phyloP scores from a whole-genome alignment of 2,329 filamentous ascomycete genomes.

The Coniella lustricola region DNA sequence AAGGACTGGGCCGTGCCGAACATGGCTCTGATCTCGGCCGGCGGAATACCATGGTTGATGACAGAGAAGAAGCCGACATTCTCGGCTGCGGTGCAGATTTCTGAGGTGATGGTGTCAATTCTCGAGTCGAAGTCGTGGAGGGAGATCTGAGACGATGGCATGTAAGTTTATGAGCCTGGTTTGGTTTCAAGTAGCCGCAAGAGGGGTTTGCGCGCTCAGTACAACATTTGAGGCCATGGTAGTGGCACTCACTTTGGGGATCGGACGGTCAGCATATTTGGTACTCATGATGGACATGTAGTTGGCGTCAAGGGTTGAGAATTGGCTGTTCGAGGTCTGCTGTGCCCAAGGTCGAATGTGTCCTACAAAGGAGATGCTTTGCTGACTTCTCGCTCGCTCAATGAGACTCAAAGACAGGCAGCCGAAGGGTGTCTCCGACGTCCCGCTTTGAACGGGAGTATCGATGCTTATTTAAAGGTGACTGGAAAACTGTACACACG shows the following conservation, averaged over 20 bases:
- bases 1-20: constrained; percentile 31
- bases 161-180: no score
- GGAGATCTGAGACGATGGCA: constrained; percentile 37
- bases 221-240: no score
- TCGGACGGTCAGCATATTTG: constrained; percentile 12
- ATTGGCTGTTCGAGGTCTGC: background rate
- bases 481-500: no score
- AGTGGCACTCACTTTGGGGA: constrained; percentile 14
- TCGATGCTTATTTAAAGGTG: no score
- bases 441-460: no score
- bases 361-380: no score
- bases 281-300: constrained; percentile 8
- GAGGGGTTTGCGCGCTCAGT: no score
- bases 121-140: constrained; percentile 45
- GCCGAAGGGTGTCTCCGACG: no score
- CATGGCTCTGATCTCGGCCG: constrained; percentile 37
- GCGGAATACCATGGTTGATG: constrained; percentile 37
- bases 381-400: no score
- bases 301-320: background rate
- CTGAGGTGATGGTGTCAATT: constrained; percentile 44
- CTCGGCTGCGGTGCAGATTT: constrained; percentile 47
- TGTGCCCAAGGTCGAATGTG: background rate
- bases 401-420: no score
- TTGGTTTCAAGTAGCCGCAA: no score
- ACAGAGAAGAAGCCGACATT: constrained; percentile 54